A percentile compares a stretch with the other conserved stretches of the same genome.
Conservation (phyloP, 2,329 filamentous ascomycete genomes). For the Bretziella fagacearum region DNA sequence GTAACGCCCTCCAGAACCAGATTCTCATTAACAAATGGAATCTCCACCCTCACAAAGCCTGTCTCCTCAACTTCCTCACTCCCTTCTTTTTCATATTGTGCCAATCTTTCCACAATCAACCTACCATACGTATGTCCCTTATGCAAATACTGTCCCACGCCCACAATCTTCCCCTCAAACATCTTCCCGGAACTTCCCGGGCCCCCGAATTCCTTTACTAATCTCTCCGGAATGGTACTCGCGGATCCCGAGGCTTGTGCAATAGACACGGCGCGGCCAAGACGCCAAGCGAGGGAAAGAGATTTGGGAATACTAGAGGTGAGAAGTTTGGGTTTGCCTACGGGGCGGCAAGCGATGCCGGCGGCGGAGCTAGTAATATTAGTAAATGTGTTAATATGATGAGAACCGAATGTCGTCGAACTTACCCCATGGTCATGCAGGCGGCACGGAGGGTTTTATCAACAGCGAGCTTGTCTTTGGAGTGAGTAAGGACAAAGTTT, state of each 20-base stretch:
- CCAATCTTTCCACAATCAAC: conserved; percentile 26
- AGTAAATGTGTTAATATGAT: conserved; percentile 2
- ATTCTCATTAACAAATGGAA: conserved; percentile 43
- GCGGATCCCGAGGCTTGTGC: conserved; percentile 27
- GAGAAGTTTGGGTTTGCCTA: conserved; percentile 21
- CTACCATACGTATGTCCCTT: conserved; percentile 20
- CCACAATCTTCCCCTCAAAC: conserved; percentile 19
- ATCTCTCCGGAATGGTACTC: conserved; percentile 24
- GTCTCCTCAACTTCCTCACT: conserved; percentile 17
- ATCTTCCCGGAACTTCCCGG: conserved; percentile 16
- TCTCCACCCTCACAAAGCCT: conserved; percentile 22
- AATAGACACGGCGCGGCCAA: conserved; percentile 33
- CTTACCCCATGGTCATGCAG: conserved; percentile 15
- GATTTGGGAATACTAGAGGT: conserved; percentile 23
- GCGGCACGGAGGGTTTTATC: conserved; percentile 14
- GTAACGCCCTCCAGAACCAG: conserved; percentile 25
- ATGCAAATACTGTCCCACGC: conserved; percentile 11
- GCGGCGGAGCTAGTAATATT: conserved; percentile 21
- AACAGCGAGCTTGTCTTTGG: conserved; percentile 16
- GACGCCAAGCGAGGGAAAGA: conserved; percentile 25
- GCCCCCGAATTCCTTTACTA: conserved; percentile 26
- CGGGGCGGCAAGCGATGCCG: conserved; percentile 21
- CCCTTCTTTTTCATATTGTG: conserved; percentile 23
- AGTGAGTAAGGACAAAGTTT: conserved; percentile 14
- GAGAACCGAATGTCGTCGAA: background rate